A percentile compares a stretch with the other conserved stretches of the same genome.
Evolutionary conservation across 208 protist genomes (phyloP).

Genomic region (Acanthamoeba divionensis): DNA sequence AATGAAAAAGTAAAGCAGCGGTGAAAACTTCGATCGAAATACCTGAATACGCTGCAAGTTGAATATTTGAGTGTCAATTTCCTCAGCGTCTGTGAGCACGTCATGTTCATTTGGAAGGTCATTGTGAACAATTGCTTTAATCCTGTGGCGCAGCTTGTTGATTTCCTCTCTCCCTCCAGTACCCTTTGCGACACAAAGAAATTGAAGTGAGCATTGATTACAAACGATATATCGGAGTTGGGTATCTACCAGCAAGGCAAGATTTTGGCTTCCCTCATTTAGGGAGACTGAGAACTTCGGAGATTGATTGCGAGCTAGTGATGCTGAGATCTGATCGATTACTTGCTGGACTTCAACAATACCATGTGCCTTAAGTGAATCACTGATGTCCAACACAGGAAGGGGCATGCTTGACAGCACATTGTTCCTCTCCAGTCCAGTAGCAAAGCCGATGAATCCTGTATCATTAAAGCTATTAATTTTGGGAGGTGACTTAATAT

Average conservation of each 20-base stretch:
- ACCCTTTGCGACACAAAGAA: background rate
- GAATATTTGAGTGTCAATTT: conserved; percentile 19
- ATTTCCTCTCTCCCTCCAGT: conserved; percentile 7
- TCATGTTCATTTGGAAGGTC: background rate
- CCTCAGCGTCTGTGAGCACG: conserved; percentile 37
- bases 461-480: background rate
- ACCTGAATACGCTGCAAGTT: conserved; percentile 19
- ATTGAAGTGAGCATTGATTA: background rate
- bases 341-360: background rate
- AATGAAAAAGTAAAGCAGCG: too few relatives aligned
- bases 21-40: background rate
- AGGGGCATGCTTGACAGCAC: conserved; percentile 63
- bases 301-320: conserved; percentile 13
- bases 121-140: background rate
- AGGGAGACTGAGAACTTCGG: too few relatives aligned
- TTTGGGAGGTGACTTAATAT: background rate
- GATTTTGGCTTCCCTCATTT: too few relatives aligned
- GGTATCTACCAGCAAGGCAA: too few relatives aligned
- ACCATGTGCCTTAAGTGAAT: background rate
- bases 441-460: conserved; percentile 60
- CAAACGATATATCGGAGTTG: too few relatives aligned
- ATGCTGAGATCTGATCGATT: conserved; percentile 8
- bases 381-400: conserved; percentile 62
- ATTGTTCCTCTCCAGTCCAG: conserved; percentile 65
- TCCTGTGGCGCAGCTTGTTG: conserved; percentile 37